phyloP scores from a whole-genome alignment of 768 basidiomycete species.

The Tulasnella calospora region DNA sequence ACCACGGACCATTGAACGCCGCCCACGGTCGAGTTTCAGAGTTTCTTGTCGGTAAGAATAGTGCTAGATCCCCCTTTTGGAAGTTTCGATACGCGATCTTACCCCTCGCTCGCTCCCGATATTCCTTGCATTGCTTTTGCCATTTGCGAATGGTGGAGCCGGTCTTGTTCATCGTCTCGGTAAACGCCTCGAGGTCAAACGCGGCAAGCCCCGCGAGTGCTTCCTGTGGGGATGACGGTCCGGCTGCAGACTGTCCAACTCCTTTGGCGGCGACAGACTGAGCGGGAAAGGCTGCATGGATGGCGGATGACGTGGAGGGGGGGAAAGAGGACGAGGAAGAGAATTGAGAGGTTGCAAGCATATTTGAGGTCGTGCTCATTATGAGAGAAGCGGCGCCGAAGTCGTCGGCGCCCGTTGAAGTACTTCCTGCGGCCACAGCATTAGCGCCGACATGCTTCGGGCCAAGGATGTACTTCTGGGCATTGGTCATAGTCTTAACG shows the following conservation, averaged over 20 bases:
- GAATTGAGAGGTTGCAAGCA: background rate
- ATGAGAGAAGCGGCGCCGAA: conserved; percentile 5
- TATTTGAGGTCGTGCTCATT: conserved; percentile 10
- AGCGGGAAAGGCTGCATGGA: background rate
- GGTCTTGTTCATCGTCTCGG: conserved; percentile 74
- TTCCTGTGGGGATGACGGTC: conserved; percentile 60
- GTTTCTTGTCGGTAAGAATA: conserved; percentile 94
- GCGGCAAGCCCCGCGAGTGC: conserved; percentile 65
- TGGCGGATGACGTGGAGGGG: conserved; percentile 9
- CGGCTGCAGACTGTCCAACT: background rate
- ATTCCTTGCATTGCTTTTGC: conserved; percentile 96
- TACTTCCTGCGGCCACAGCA: background rate
- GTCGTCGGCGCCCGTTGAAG: background rate
- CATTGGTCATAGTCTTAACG: conserved; percentile 60
- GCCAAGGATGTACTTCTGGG: conserved; percentile 30
- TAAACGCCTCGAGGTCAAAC: conserved; percentile 80
- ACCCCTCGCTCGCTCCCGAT: conserved; percentile 89
- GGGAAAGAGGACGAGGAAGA: conserved; percentile 17
- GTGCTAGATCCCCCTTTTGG: conserved; percentile 86
- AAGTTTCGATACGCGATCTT: conserved; percentile 97
- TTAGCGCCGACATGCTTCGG: background rate
- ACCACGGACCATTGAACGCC: conserved; percentile 85
- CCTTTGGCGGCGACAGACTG: background rate
- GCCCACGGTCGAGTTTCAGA: conserved; percentile 94
- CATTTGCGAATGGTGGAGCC: conserved; percentile 89